Conservation (phyloP, 495 filamentous ascomycete species). For the Tetracladium setigerum region DNA sequence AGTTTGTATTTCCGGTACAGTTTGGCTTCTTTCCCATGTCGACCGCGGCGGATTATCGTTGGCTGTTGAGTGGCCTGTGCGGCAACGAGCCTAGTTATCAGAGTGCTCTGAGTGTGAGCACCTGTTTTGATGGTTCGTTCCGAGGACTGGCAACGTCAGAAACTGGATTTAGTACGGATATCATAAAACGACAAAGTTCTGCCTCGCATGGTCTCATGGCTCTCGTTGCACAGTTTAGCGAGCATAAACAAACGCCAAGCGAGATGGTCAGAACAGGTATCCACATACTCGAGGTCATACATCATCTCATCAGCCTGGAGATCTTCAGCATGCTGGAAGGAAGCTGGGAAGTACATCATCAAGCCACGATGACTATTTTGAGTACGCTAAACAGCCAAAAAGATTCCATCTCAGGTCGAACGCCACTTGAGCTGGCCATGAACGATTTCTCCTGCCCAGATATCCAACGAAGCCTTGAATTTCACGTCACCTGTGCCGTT, state of each 20-base stretch:
- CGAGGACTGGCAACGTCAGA: not conserved
- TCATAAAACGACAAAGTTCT: not conserved
- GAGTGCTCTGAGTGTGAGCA: not conserved
- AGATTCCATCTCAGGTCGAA: not conserved
- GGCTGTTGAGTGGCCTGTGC: conserved; percentile 1
- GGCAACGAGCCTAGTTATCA: conserved; percentile 1
- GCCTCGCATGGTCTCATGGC: not conserved
- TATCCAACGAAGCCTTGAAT: not conserved
- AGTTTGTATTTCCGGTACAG: not conserved
- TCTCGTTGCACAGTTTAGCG: not conserved
- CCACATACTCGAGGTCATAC: not conserved
- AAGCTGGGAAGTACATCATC: not conserved
- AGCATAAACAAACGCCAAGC: not conserved
- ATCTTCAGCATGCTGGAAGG: conserved; percentile 1
- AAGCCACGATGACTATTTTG: not conserved
- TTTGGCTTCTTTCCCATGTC: conserved; percentile 3
- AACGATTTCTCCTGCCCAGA: not conserved
- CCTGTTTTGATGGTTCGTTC: not conserved
- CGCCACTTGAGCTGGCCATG: not conserved
- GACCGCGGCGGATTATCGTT: not conserved
- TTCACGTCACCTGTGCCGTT: not conserved
- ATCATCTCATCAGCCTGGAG: not conserved
- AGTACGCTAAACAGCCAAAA: not conserved
- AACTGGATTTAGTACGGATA: not conserved
- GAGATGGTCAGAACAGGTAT: not conserved